phyloP scores from a whole-genome alignment of 306 rosid species.

The Calophaca sinica region DNA sequence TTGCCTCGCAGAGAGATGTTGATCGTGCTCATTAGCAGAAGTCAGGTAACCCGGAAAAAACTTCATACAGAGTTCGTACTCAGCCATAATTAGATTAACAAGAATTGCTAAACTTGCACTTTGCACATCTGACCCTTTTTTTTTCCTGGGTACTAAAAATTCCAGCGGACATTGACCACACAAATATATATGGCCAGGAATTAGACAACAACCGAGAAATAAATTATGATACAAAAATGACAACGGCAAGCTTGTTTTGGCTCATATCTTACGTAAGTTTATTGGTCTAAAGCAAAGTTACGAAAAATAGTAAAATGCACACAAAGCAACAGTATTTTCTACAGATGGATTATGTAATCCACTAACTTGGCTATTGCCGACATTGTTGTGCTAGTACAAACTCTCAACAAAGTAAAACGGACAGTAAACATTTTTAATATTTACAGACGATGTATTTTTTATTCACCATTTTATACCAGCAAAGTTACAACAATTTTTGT shows the following conservation, averaged over 20 bases:
- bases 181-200: too few species aligned
- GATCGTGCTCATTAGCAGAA: not conserved
- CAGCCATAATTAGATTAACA: slow-evolving; percentile 17
- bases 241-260: not conserved
- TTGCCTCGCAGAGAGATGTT: too few species aligned
- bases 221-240: not conserved
- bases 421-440: slow-evolving; percentile 16
- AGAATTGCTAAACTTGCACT: not conserved
- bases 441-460: slow-evolving; percentile 35
- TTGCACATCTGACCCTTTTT: not conserved
- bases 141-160: not conserved
- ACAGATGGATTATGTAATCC: not conserved
- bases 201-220: too few species aligned
- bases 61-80: too few species aligned
- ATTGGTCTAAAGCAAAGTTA: not conserved
- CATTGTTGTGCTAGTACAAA: slow-evolving; percentile 12
- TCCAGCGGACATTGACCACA: not conserved
- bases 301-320: not conserved
- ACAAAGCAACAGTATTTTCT: not conserved
- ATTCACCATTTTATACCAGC: slow-evolving; percentile 33
- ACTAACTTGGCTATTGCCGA: slow-evolving; percentile 23
- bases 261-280: not conserved
- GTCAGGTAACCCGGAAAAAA: not conserved
- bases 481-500: slow-evolving; percentile 42
- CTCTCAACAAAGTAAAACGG: slow-evolving; percentile 37